phyloP scores from a whole-genome alignment of 2,329 filamentous ascomycete genomes.

The Calonectria naviculata region DNA sequence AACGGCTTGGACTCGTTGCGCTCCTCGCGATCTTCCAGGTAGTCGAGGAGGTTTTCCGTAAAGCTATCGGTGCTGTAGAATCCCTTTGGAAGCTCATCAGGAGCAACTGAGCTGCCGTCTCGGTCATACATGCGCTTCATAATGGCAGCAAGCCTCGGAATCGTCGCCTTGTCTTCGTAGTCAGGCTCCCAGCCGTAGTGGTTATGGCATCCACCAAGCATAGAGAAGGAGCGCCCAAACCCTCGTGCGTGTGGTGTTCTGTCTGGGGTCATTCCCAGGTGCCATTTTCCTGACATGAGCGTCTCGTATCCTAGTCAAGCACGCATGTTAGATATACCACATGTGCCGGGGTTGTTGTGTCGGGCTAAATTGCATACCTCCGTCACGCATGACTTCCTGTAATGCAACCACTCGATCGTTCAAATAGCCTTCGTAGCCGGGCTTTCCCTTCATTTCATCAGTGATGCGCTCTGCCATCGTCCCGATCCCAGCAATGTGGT shows the following conservation, averaged over 20 bases:
- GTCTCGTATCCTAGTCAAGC: not conserved
- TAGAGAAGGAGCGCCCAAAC: not conserved
- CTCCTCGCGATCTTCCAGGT: conserved; percentile 42
- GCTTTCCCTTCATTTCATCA: not conserved
- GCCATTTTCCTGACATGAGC: conserved; percentile 26
- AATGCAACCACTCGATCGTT: not conserved
- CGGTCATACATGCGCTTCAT: not conserved
- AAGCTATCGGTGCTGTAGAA: conserved; percentile 59
- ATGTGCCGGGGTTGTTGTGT: not conserved
- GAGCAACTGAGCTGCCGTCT: conserved; percentile 6
- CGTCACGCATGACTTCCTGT: not conserved
- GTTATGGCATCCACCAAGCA: not conserved
- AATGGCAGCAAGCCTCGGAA: not conserved
- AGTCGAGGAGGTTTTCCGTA: conserved; percentile 54
- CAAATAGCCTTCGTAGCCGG: not conserved
- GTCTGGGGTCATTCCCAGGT: conserved; percentile 35
- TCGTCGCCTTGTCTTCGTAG: conserved; percentile 8
- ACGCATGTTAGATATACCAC: not conserved
- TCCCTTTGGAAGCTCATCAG: conserved; percentile 50
- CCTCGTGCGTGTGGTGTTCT: not conserved
- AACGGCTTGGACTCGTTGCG: conserved; percentile 38
- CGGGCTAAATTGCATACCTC: not conserved
- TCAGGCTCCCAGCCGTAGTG: not conserved
- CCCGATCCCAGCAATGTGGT: conserved; percentile 65
- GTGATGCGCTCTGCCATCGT: conserved; percentile 59